A percentile compares a stretch with the other conserved stretches of the same genome.
phyloP scores from a whole-genome alignment of 441 rosid species.

The Brassica balearica region DNA sequence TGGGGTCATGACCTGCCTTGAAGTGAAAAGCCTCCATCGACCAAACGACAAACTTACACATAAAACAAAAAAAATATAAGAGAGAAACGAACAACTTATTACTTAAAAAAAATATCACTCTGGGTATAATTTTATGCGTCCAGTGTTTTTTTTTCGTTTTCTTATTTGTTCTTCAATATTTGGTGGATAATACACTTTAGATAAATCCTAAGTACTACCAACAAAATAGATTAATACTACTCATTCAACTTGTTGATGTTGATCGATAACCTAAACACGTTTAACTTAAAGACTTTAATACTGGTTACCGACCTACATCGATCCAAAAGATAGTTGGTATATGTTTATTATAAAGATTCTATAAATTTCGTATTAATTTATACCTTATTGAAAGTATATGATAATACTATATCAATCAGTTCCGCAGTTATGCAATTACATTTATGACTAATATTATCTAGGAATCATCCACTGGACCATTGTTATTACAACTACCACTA shows the following conservation, averaged over 20 bases:
- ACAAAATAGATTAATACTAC: constrained; percentile 9
- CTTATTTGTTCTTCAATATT: background rate
- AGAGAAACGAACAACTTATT: constrained; percentile 3
- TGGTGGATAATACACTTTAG: background rate
- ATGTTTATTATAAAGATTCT: constrained; percentile 25
- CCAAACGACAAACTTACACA: constrained; percentile 35
- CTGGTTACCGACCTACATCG: constrained; percentile 26
- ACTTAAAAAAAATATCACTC: background rate
- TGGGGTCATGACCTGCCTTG: background rate
- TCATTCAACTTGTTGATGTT: constrained; percentile 24
- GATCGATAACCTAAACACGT: constrained; percentile 36
- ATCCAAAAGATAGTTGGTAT: constrained; percentile 31
- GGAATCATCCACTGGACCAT: background rate
- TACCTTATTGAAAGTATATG: background rate
- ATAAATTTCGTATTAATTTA: background rate
- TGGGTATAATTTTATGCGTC: background rate
- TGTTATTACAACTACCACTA: constrained; percentile 24
- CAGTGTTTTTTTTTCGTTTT: background rate
- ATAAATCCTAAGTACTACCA: background rate
- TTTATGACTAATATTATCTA: constrained; percentile 18
- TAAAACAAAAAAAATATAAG: constrained; percentile 11
- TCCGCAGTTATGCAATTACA: constrained; percentile 6
- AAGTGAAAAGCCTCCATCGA: constrained; percentile 20
- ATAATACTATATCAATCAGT: constrained; percentile 21
- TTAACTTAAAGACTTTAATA: constrained; percentile 8